These are phyloP conservation scores for Pythium brassicae DNA, from an alignment of 352 stramenopile species.

Conservation along the genomic window DNA sequence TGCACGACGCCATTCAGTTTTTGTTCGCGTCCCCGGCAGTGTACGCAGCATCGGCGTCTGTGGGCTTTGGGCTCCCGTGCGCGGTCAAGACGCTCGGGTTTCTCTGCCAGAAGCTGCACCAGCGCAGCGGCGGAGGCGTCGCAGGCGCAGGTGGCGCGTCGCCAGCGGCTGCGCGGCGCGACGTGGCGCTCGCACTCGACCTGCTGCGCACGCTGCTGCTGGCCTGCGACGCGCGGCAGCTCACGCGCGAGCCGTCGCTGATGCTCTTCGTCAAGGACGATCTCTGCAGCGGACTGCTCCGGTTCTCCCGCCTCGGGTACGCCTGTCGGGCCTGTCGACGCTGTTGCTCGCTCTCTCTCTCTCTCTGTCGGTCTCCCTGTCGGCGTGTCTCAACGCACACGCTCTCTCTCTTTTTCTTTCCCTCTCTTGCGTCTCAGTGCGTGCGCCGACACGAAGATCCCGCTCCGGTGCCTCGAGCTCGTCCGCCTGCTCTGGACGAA, in stretches of 20 bases:
- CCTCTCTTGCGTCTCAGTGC: constrained; percentile 19
- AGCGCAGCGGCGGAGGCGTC: constrained; percentile 17
- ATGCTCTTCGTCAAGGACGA: constrained; percentile 86
- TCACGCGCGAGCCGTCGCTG: constrained; percentile 54
- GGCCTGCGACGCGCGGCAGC: constrained; percentile 40
- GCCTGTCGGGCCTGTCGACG: neutral
- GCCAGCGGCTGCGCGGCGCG: constrained; percentile 28
- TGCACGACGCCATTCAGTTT: constrained; percentile 60
- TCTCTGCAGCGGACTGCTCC: constrained; percentile 66
- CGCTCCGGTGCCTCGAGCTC: constrained; percentile 55
- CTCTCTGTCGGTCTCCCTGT: neutral
- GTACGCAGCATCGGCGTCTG: constrained; percentile 23
- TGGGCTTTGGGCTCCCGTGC: constrained; percentile 65
- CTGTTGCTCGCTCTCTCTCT: neutral
- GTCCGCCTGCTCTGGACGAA: constrained; percentile 75
- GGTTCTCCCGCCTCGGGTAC: constrained; percentile 68
- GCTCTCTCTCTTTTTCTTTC: neutral
- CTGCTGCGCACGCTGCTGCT: constrained; percentile 55
- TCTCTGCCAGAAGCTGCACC: constrained; percentile 75
- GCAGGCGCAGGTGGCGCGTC: constrained; percentile 8
- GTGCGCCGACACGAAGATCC: constrained; percentile 47
- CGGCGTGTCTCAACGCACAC: too few species aligned
- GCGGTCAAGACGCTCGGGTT: constrained; percentile 79
- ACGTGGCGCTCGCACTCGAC: constrained; percentile 70
- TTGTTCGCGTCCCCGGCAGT: constrained; percentile 56